A percentile compares a stretch with the other conserved stretches of the same genome.
These are phyloP conservation scores for Blastomyces emzantsi DNA, from an alignment of 2,329 filamentous ascomycete species.

Conservation along the genomic window DNA sequence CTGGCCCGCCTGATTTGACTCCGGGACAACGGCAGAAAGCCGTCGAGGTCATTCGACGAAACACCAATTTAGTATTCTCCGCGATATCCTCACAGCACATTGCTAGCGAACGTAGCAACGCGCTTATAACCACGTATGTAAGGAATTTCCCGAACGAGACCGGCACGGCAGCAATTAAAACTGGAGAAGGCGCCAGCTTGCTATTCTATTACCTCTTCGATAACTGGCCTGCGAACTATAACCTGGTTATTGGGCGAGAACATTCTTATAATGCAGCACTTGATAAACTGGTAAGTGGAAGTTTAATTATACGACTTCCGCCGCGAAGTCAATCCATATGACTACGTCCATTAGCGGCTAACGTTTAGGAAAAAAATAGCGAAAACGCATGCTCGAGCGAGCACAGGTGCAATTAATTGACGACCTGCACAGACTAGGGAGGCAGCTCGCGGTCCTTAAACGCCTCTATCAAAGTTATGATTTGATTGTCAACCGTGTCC, in stretches of 20 bases:
- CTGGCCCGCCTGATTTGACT: constrained; percentile 36
- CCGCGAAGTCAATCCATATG: background rate
- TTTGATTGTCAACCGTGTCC: constrained; percentile 52
- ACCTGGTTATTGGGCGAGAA: constrained; percentile 50
- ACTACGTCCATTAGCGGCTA: background rate
- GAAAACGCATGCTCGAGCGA: constrained; percentile 47
- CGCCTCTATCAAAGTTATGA: constrained; percentile 55
- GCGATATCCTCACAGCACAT: constrained; percentile 50
- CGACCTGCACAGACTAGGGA: constrained; percentile 50
- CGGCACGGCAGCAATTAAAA: constrained; percentile 30
- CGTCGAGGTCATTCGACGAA: constrained; percentile 41
- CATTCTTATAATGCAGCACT: constrained; percentile 42
- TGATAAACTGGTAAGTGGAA: constrained; percentile 39
- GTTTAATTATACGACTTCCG: background rate
- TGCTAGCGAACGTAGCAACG: constrained; percentile 38
- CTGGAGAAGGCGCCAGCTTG: constrained; percentile 49
- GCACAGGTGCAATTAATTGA: constrained; percentile 40
- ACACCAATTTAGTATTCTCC: constrained; percentile 52
- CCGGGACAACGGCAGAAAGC: constrained; percentile 23
- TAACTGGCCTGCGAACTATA: constrained; percentile 56
- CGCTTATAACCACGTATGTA: constrained; percentile 42
- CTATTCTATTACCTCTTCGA: constrained; percentile 60
- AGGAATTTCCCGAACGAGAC: constrained; percentile 28
- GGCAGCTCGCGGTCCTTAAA: constrained; percentile 52
- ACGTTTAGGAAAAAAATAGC: constrained; percentile 24